phyloP scores from a whole-genome alignment of 2,329 filamentous ascomycete species.

The Calonectria pseudoturangicola region DNA sequence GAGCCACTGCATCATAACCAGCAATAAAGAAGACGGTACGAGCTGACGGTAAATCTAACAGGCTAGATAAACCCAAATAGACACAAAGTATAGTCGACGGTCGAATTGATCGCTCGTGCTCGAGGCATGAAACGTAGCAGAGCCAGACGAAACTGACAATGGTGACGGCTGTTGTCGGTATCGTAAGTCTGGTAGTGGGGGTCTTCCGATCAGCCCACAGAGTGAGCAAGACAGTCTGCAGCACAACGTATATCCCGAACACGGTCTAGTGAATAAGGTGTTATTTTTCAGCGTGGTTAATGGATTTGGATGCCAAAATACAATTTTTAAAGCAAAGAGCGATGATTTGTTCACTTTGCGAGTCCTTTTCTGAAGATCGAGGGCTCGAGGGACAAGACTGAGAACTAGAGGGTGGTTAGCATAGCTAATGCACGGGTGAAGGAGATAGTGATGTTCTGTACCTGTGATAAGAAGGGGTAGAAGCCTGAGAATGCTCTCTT shows the following conservation, averaged over 20 bases:
- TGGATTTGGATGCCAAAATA: neutral
- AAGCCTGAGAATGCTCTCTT: neutral
- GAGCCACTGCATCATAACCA: slow-evolving; percentile 38
- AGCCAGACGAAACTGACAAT: neutral
- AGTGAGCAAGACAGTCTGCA: neutral
- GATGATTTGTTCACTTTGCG: slow-evolving; percentile 9
- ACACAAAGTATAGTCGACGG: slow-evolving; percentile 46
- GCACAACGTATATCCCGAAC: neutral
- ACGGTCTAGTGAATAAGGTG: neutral
- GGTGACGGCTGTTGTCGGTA: neutral
- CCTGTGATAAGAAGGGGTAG: neutral
- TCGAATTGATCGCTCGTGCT: slow-evolving; percentile 47
- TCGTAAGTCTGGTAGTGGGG: neutral
- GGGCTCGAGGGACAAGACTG: neutral
- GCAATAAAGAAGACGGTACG: slow-evolving; percentile 47
- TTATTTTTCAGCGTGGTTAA: neutral
- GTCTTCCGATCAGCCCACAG: neutral
- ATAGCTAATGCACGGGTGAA: neutral
- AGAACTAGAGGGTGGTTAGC: neutral
- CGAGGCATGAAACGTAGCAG: slow-evolving; percentile 38
- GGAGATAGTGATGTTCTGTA: neutral
- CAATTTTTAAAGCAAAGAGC: neutral
- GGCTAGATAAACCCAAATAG: slow-evolving; percentile 40
- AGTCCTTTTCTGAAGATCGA: neutral
- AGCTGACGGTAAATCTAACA: slow-evolving; percentile 41